phyloP scores from a whole-genome alignment of 257 asterid species.

The Fraxinus americana region DNA sequence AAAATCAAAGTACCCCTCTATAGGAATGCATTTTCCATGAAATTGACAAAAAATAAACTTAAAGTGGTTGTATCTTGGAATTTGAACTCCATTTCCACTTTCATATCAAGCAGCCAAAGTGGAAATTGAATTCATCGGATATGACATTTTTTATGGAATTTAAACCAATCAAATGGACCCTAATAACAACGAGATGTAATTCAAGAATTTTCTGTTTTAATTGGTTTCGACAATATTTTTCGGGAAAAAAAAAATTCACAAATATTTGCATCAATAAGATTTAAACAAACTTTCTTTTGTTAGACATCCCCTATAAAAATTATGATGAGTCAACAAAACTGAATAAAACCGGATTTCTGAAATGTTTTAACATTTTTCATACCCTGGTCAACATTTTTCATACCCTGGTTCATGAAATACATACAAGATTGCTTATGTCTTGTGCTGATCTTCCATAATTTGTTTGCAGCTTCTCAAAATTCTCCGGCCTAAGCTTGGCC shows the following conservation, averaged over 20 bases:
- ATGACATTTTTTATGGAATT: too few relatives aligned
- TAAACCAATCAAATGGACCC: too few relatives aligned
- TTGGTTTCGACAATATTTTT: background rate
- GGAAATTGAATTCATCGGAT: too few relatives aligned
- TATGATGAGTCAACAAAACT: conserved; percentile 8
- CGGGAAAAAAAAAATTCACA: background rate
- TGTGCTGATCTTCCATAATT: conserved; percentile 11
- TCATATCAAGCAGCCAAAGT: too few relatives aligned
- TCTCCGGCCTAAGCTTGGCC: conserved; percentile 50
- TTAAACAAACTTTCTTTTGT: background rate
- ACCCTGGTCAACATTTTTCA: conserved; percentile 23
- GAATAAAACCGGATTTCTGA: conserved; percentile 20
- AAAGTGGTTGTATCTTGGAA: too few relatives aligned
- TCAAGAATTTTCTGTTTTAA: background rate
- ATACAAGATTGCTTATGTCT: conserved; percentile 26
- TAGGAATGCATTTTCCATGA: too few relatives aligned
- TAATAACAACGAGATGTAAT: too few relatives aligned
- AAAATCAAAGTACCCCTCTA: too few relatives aligned
- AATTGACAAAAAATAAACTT: too few relatives aligned
- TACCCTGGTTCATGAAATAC: conserved; percentile 33
- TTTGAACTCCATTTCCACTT: too few relatives aligned
- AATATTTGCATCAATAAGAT: background rate
- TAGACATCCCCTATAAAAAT: conserved; percentile 4
- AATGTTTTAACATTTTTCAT: too few relatives aligned
- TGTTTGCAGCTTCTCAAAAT: conserved; percentile 4